phyloP scores from a whole-genome alignment of 1,284 basidiomycete species.

The Moesziomyces parantarcticus region DNA sequence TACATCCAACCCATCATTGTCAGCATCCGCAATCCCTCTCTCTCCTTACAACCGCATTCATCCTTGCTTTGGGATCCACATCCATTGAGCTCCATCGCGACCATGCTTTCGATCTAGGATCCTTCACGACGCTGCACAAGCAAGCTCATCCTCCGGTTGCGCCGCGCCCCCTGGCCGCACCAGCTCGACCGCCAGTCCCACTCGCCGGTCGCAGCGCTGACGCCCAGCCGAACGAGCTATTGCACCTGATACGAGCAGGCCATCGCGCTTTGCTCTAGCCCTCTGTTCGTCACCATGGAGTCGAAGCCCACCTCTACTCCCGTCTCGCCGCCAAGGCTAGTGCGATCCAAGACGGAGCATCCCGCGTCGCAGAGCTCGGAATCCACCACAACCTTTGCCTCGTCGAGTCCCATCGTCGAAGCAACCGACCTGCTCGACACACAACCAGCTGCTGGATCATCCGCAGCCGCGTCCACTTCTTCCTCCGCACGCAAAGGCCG shows the following conservation, averaged over 20 bases:
- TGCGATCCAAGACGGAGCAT: background rate
- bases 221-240: no score
- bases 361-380: background rate
- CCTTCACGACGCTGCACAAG: background rate
- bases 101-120: background rate
- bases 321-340: background rate
- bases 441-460: background rate
- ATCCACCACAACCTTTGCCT: background rate
- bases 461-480: conserved; percentile 16
- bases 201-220: no score
- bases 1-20: background rate
- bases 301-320: background rate
- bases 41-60: background rate
- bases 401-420: background rate
- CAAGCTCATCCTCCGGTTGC: no score
- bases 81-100: background rate
- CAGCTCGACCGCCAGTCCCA: no score
- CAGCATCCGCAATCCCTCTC: background rate
- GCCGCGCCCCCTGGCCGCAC: no score
- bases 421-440: background rate
- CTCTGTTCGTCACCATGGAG: background rate
- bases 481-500: conserved; percentile 33
- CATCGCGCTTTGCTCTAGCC: no score
- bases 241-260: background rate
- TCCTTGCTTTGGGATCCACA: background rate